Evolutionary conservation across 768 basidiomycete species (phyloP).

Genomic region (Boletus huronensis): DNA sequence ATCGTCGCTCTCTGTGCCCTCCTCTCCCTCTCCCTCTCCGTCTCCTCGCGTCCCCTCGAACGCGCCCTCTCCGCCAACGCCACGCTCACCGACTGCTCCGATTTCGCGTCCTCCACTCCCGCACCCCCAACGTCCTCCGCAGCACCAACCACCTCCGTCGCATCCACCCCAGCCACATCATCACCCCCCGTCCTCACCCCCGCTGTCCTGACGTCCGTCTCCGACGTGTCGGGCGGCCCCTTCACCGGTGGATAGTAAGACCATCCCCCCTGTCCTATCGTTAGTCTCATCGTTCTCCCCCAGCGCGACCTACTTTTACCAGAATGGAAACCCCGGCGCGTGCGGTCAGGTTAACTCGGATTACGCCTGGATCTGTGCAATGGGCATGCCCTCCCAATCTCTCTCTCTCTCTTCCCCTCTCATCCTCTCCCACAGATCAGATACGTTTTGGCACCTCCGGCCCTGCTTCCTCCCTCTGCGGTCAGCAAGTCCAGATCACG

Average conservation of each 20-base stretch:
- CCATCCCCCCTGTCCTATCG: background rate
- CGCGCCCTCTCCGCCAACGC: background rate
- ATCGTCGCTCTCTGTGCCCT: constrained; percentile 54
- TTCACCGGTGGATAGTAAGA: constrained; percentile 44
- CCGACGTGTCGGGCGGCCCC: constrained; percentile 25
- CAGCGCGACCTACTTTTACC: constrained; percentile 67
- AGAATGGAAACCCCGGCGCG: constrained; percentile 71
- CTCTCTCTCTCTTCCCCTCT: background rate
- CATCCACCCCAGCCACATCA: background rate
- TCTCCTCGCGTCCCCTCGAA: constrained; percentile 30
- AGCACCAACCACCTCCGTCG: background rate
- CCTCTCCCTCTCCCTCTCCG: constrained; percentile 45
- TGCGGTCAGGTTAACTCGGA: constrained; percentile 68
- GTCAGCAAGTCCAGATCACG: constrained; percentile 57
- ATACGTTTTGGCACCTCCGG: constrained; percentile 49
- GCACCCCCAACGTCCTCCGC: background rate
- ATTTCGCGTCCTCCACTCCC: background rate
- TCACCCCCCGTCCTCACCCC: background rate
- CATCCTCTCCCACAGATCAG: constrained; percentile 38
- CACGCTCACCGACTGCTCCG: background rate
- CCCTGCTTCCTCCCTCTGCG: constrained; percentile 56
- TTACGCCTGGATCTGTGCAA: constrained; percentile 54
- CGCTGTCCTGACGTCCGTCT: background rate
- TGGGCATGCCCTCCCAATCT: constrained; percentile 41
- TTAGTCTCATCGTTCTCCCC: background rate